These are phyloP conservation scores for Ampelomyces quisqualis DNA, from an alignment of 2,329 filamentous ascomycete genomes.

Conservation along the genomic window DNA sequence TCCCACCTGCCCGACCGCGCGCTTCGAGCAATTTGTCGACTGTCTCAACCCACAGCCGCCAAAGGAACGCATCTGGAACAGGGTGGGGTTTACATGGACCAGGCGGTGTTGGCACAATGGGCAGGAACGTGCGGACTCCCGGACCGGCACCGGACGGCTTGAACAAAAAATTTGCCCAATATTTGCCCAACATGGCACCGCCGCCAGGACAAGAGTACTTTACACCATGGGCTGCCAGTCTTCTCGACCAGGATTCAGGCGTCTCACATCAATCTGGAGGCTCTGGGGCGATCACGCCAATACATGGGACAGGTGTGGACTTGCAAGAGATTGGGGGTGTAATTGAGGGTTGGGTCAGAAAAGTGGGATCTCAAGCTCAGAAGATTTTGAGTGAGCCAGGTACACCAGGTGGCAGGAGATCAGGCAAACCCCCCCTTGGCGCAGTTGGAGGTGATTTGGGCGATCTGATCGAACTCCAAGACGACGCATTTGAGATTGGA, in stretches of 20 bases:
- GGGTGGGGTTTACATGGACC: slow-evolving; percentile 69
- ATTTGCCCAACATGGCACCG: slow-evolving; percentile 72
- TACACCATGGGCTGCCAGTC: slow-evolving; percentile 43
- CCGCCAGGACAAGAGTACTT: slow-evolving; percentile 58
- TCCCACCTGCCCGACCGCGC: slow-evolving; percentile 39
- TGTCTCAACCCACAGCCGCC: slow-evolving; percentile 39
- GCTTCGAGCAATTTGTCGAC: slow-evolving; percentile 44
- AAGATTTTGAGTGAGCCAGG: slow-evolving; percentile 39
- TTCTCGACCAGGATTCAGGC: slow-evolving; percentile 37
- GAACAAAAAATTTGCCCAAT: slow-evolving; percentile 80
- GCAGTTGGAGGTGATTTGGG: slow-evolving; percentile 51
- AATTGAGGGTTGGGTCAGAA: slow-evolving; percentile 87
- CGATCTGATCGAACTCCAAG: slow-evolving; percentile 70
- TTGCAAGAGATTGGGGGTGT: slow-evolving; percentile 84
- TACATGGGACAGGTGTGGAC: slow-evolving; percentile 42
- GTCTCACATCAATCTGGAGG: slow-evolving; percentile 29
- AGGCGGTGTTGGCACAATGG: slow-evolving; percentile 84
- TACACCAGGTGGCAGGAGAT: slow-evolving; percentile 33
- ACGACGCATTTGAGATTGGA: slow-evolving; percentile 55
- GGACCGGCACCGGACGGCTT: slow-evolving; percentile 83
- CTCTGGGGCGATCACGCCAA: slow-evolving; percentile 33
- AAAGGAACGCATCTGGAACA: slow-evolving; percentile 42
- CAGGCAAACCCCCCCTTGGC: slow-evolving; percentile 42
- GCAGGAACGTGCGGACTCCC: slow-evolving; percentile 67
- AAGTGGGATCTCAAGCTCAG: slow-evolving; percentile 67